Base-by-base conservation (phyloP, 2,329 filamentous ascomycete species). In the Botrytis elliptica region DNA sequence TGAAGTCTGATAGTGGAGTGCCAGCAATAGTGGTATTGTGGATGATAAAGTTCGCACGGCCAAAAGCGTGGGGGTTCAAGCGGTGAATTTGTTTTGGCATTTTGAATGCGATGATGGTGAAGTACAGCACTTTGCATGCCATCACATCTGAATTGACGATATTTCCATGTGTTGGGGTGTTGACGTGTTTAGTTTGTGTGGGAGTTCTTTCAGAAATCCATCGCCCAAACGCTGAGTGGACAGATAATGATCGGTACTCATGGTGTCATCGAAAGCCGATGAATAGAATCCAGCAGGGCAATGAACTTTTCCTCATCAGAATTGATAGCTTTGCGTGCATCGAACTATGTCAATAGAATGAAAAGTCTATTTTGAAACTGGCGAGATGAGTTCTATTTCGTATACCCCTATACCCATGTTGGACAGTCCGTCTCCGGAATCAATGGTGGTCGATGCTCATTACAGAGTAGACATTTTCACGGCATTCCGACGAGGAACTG, bases 1-100 rank as follows among this genome's bases (percentile, higher is more conserved):
- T 55, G 33, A 68, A 55, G 36, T 68, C 46, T 68, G 65, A 55
- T 68, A 57, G 65, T 68, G 65, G 46, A 57, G 46, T 55, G 22
- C 62, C 40, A 40, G 62, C 20, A 64, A 38, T 20, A 38, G 33
- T 52, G 64, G 44, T 22, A 52, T 29, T 38, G 44, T 55, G 46
- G 46, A 68, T 68, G 65, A 57, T 57, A 68, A 42, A 29, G 36
- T 22, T 40, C 46, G 46, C 46, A 55, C 33, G 36, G 46, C 46
- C 65, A n/a, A 55, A 29, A 68, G 65, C 65, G 46, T 55, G 46
- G 65, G 65, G 65, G 63, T 36, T 55, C 40, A 49, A 42, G 60
- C 70, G 60, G 60, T 66, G 36, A 71, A 66, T 40, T 52, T 44
- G 14, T 57, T 46, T 29, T 36, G 60, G 46, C 2, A 16, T 71